Conservation (phyloP, 2,329 filamentous ascomycete species). For the Dryadomyces sulphureus region DNA sequence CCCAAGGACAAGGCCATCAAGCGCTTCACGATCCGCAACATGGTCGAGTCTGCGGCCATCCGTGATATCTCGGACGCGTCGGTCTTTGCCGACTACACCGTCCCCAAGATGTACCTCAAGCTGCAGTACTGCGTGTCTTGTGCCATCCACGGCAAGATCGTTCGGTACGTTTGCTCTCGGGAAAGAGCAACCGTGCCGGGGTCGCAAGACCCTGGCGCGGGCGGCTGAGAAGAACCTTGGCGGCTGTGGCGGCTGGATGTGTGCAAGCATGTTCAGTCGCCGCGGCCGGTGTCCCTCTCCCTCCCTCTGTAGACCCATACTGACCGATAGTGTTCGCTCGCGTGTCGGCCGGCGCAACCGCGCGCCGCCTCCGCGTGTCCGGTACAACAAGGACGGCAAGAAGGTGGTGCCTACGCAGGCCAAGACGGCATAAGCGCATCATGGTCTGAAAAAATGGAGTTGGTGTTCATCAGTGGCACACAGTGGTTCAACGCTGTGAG, state of each 20-base stretch:
- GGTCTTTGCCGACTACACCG: conserved; percentile 97
- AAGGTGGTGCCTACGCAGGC: conserved; percentile 86
- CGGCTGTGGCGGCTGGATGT: background rate
- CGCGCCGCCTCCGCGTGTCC: conserved; percentile 88
- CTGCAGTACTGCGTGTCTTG: conserved; percentile 99
- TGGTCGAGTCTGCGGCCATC: conserved; percentile 99
- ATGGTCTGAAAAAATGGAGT: background rate
- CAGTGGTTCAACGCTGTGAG: conserved; percentile 2
- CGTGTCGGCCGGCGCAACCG: conserved; percentile 96
- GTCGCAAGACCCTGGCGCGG: conserved; percentile 19
- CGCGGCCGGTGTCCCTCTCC: conserved; percentile 5
- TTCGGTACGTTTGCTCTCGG: conserved; percentile 70
- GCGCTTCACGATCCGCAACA: conserved; percentile 99
- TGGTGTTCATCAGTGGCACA: background rate
- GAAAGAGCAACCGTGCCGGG: conserved; percentile 38
- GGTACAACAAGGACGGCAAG: conserved; percentile 99
- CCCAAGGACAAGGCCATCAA: conserved; percentile 99
- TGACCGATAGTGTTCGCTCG: conserved; percentile 75
- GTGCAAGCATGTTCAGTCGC: background rate
- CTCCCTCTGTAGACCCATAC: conserved; percentile 13
- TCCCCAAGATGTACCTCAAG: conserved; percentile 99
- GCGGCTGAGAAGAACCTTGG: conserved; percentile 30
- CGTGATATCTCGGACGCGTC: conserved; percentile 99
- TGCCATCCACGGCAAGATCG: conserved; percentile 99
- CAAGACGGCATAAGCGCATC: conserved; percentile 31